These are phyloP conservation scores for Adansonia gregorii DNA, from an alignment of 441 rosid species.

Conservation along the genomic window DNA sequence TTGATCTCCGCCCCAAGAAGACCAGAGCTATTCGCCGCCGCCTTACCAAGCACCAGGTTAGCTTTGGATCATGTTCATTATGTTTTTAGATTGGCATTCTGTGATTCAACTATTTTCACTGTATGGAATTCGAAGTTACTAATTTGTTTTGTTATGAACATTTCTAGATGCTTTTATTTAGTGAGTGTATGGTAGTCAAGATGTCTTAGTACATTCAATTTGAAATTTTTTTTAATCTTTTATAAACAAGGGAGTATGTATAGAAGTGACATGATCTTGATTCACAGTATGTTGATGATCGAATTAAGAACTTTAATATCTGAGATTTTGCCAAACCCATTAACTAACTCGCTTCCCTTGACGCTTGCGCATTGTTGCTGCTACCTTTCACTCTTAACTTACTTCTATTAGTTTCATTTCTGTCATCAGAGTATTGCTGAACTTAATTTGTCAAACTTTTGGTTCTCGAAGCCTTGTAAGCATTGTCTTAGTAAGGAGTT, in stretches of 20 bases:
- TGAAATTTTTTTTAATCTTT: background rate
- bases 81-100: background rate
- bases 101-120: background rate
- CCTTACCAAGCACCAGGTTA: conserved; percentile 71
- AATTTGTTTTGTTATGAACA: background rate
- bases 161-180: background rate
- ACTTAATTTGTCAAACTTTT: background rate
- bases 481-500: background rate
- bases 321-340: background rate
- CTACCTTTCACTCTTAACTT: background rate
- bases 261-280: background rate
- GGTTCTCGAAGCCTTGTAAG: background rate
- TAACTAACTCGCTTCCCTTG: background rate
- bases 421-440: background rate
- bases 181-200: background rate
- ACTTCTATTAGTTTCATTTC: background rate
- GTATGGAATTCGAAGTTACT: background rate
- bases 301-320: background rate
- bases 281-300: background rate
- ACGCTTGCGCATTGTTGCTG: background rate
- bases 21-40: too few relatives aligned
- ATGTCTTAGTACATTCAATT: background rate
- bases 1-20: too few relatives aligned
- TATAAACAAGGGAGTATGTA: background rate
- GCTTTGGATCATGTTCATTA: background rate